Evolutionary conservation across 169 alveolate species (phyloP).

Genomic region (Theileria sp.): DNA sequence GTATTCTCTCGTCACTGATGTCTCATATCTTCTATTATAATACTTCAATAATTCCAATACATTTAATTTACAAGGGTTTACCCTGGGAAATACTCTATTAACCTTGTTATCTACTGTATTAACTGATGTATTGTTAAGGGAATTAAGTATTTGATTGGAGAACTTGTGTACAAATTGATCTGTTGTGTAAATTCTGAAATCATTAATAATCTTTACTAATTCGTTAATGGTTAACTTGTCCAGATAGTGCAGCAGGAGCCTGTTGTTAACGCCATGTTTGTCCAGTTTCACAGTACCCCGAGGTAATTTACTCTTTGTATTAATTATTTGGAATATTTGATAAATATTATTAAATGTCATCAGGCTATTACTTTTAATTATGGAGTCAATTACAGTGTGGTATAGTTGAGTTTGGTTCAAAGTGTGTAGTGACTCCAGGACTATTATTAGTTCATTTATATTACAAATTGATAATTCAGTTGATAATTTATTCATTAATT

Average conservation of each 20-base stretch:
- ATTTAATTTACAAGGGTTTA: too few relatives aligned
- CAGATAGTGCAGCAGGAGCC: neutral
- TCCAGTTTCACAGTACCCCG: too few relatives aligned
- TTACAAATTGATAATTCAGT: neutral
- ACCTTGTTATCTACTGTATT: too few relatives aligned
- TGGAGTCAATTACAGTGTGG: neutral
- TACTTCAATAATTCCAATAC: conserved; percentile 16
- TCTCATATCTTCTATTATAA: conserved; percentile 52
- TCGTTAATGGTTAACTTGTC: neutral
- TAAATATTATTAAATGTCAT: neutral
- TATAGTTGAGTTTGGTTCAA: neutral
- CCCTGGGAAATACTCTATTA: too few relatives aligned
- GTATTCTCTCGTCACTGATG: conserved; percentile 49
- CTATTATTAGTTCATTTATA: conserved; percentile 22
- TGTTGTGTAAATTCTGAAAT: neutral
- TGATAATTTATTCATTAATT: neutral
- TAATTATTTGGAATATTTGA: too few relatives aligned
- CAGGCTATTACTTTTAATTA: neutral
- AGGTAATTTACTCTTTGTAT: neutral
- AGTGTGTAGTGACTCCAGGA: conserved; percentile 26
- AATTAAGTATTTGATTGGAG: neutral
- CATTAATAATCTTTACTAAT: neutral
- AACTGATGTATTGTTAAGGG: too few relatives aligned
- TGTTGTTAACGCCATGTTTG: neutral
- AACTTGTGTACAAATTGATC: neutral